These are phyloP conservation scores for Backusella tuberculispora DNA, from an alignment of 192 early-diverging fungal species.

Conservation along the genomic window DNA sequence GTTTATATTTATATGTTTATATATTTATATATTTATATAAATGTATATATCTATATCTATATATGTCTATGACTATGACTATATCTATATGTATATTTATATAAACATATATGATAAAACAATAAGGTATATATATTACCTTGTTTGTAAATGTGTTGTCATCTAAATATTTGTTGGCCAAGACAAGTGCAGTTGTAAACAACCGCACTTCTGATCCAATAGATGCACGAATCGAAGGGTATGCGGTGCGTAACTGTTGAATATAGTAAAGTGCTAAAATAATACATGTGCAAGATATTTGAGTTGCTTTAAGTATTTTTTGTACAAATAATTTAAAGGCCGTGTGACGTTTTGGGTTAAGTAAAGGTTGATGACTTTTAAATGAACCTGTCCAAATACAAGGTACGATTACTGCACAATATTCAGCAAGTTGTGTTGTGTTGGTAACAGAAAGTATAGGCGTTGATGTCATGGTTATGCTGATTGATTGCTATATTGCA, in stretches of 20 bases:
- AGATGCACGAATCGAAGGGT: slow-evolving; percentile 61
- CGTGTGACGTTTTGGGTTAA: slow-evolving; percentile 8
- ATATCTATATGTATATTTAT: no score
- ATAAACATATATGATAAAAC: neutral
- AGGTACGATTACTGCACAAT: slow-evolving; percentile 41
- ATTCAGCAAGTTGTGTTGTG: slow-evolving; percentile 39
- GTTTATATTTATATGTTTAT: neutral
- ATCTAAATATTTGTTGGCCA: slow-evolving; percentile 84
- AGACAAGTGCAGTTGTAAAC: slow-evolving; percentile 84
- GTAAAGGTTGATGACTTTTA: slow-evolving; percentile 5
- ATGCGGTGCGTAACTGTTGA: slow-evolving; percentile 55
- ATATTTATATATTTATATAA: slow-evolving; percentile 3
- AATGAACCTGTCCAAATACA: slow-evolving; percentile 40
- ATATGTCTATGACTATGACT: neutral
- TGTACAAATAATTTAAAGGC: slow-evolving; percentile 53
- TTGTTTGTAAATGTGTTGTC: slow-evolving; percentile 92
- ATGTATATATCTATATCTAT: neutral
- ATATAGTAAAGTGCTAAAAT: slow-evolving; percentile 68
- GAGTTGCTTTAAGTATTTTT: slow-evolving; percentile 61
- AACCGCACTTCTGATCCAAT: slow-evolving; percentile 81
- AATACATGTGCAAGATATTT: slow-evolving; percentile 66
- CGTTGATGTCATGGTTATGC: neutral
- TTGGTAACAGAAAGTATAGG: slow-evolving; percentile 24
- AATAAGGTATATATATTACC: slow-evolving; percentile 17
- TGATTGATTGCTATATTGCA: slow-evolving; percentile 1